Base-by-base conservation (phyloP, 1,284 basidiomycete species). In the Singerocomus rubriflavus region DNA sequence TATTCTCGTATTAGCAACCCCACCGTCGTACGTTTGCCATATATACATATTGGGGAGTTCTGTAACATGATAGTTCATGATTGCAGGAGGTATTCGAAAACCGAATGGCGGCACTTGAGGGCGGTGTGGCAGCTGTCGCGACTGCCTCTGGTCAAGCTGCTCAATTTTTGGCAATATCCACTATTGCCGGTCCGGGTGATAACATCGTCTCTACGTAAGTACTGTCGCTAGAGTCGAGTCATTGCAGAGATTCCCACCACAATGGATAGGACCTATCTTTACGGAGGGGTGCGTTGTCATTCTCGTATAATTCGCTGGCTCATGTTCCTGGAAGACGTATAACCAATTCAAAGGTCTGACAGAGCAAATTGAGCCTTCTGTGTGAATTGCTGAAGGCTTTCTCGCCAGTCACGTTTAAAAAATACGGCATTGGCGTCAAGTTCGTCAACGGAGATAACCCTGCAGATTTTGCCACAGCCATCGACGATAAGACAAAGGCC, bases 1-100 rank as follows among this genome's bases (percentile, higher is more conserved):
- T 89, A 90, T 62, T 83, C 82, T 25, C 80, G 88, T 36, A 83
- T 92, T 44, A 82, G 85, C 30, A 92, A 94, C 69, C 91, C 92
- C 8, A 93, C 91, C 5, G 81, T 86, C 45, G 84, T 85, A 63
- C 42, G 80, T 77, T 32, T 44, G 3, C 4, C 6, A 6, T n/a
- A 38, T n/a, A 13, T 53, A 25, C 6, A 4, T 10, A n/a, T 26
- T 21, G 26, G 9, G 36, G n/a, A 16, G 4, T 39, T 37, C 13
- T 27, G n/a, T 27, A 6, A 36, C 2, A 9, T 5, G n/a, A 10
- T 9, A 4, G 4, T 25, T 39, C 9, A 12, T 3, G 17, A 32
- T 11, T 31, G 11, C 48, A 85, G 81, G 84, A 85, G 60, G 87
- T 93, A 5, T 91, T 93, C 57, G 91, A 93, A 69, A 80, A 87